These are phyloP conservation scores for Aspergillus conjunctus DNA, from an alignment of 495 filamentous ascomycete species.

Conservation along the genomic window DNA sequence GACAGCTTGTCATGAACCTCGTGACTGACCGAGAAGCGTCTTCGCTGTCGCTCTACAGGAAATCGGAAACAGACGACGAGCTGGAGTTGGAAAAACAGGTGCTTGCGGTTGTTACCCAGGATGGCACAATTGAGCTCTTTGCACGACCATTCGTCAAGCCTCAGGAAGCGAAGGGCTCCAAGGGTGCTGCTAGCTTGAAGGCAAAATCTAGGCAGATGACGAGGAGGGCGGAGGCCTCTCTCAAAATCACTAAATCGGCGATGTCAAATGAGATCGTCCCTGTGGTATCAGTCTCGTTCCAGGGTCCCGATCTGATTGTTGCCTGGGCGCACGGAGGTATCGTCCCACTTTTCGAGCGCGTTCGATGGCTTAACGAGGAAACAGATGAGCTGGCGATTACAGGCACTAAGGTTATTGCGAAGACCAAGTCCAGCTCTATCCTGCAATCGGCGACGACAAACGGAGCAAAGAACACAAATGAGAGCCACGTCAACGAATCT, in stretches of 20 bases:
- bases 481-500: slow-evolving; percentile 73
- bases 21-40: slow-evolving; percentile 56
- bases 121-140: slow-evolving; percentile 61
- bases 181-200: slow-evolving; percentile 41
- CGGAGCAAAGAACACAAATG: slow-evolving; percentile 60
- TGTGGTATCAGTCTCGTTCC: slow-evolving; percentile 50
- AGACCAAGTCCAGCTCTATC: slow-evolving; percentile 47
- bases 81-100: slow-evolving; percentile 41
- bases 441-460: slow-evolving; percentile 53
- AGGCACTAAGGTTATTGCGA: slow-evolving; percentile 48
- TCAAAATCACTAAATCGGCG: slow-evolving; percentile 55
- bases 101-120: slow-evolving; percentile 54
- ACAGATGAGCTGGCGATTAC: slow-evolving; percentile 50
- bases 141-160: slow-evolving; percentile 53
- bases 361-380: slow-evolving; percentile 52
- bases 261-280: slow-evolving; percentile 43
- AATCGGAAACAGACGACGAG: slow-evolving; percentile 13
- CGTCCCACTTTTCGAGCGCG: slow-evolving; percentile 56
- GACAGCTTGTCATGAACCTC: slow-evolving; percentile 52
- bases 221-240: slow-evolving; percentile 49
- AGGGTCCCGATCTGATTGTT: slow-evolving; percentile 50
- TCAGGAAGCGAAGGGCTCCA: slow-evolving; percentile 26
- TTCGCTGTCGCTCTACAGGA: slow-evolving; percentile 38
- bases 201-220: slow-evolving; percentile 53
- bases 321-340: slow-evolving; percentile 60